Base-by-base conservation (phyloP, 75 land plant species). In the Cunninghamia lanceolata region DNA sequence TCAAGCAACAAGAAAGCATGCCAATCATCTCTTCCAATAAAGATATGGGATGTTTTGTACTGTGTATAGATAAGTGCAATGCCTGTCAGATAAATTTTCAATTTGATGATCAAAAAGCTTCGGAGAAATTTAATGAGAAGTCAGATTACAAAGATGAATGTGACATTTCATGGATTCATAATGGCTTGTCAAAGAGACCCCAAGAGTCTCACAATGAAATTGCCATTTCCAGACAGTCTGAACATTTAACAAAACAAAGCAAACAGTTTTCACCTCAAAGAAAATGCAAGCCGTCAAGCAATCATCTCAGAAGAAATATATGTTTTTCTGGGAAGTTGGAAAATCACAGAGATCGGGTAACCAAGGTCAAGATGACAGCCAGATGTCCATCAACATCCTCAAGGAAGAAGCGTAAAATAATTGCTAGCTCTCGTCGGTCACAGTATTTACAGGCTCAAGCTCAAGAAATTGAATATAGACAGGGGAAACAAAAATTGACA, bases 401-500 rank as follows among this genome's bases (percentile, higher is more conserved):
- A 42, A 79, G 82, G 46, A 79, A 79, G 47, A 79, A 79, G 30
- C 82, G 21, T 11, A 79, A 79, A 79, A 28, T 42, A 17, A 9
- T 9, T 42, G 50, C 82, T 43, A 25, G 9, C 32, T 80, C 82
- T 43, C 1, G 82, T 8, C 32, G n/a, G 50, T 80, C 82, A 25
- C 46, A 14, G 15, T 45, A 80, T 80, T 45, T 80, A 43, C 50
- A 45, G 50, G 50, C 47, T 43, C 46, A n/a, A 43, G 82, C 32
- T n/a, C 47, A 28, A 80, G 82, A 80, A 80, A 43, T 80, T 80
- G 82, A 80, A n/a, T 80, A 80, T 80, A 45, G 4, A 42, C 50
- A n/a, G 82, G 47, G 40, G 50, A 43, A 80, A 80, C 46, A 80
- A 80, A 80, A 28, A 80, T n/a, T 80, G 45, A 47, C 32, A 28